Conservation (phyloP, 2,329 filamentous ascomycete genomes). For the Colletotrichum sidae region DNA sequence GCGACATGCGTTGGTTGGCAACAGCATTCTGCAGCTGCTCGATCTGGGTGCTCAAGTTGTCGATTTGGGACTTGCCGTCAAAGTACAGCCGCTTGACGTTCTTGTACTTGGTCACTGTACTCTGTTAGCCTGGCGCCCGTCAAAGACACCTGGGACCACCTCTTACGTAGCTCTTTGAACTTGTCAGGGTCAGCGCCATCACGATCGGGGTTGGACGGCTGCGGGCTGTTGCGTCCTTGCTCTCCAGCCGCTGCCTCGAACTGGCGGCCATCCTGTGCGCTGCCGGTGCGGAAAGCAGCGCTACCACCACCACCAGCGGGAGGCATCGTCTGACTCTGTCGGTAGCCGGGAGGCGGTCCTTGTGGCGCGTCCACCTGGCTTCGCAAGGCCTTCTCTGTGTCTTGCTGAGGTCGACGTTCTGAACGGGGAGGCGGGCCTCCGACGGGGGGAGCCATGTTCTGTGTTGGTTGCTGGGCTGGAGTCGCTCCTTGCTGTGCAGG, state of each 20-base stretch:
- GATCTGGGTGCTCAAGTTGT: slow-evolving; percentile 86
- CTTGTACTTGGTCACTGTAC: slow-evolving; percentile 90
- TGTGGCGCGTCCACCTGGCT: slow-evolving; percentile 55
- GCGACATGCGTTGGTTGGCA: slow-evolving; percentile 93
- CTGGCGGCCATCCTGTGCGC: slow-evolving; percentile 51
- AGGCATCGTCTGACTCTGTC: slow-evolving; percentile 60
- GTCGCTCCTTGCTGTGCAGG: slow-evolving; percentile 43
- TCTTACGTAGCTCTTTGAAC: slow-evolving; percentile 68
- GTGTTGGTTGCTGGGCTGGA: slow-evolving; percentile 44
- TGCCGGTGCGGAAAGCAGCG: slow-evolving; percentile 54
- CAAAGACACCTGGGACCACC: slow-evolving; percentile 22
- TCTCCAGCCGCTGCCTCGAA: slow-evolving; percentile 60
- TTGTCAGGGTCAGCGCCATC: slow-evolving; percentile 62
- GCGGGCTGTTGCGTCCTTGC: slow-evolving; percentile 67
- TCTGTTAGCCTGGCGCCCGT: slow-evolving; percentile 47
- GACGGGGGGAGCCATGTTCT: slow-evolving; percentile 61
- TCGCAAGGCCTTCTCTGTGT: slow-evolving; percentile 60
- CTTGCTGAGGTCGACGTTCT: slow-evolving; percentile 59
- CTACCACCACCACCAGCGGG: slow-evolving; percentile 50
- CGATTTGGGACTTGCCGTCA: slow-evolving; percentile 92
- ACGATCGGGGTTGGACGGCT: slow-evolving; percentile 59
- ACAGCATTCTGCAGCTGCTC: slow-evolving; percentile 98
- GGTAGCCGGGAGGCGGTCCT: slow-evolving; percentile 64
- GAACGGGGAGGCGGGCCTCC: slow-evolving; percentile 52
- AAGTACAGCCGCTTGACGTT: slow-evolving; percentile 99